Percentiles rank a stretch among this genome's conserved stretches.
These are phyloP conservation scores for Nakazawaea ernobii DNA, from an alignment of 805 yeast species.

Conservation along the genomic window DNA sequence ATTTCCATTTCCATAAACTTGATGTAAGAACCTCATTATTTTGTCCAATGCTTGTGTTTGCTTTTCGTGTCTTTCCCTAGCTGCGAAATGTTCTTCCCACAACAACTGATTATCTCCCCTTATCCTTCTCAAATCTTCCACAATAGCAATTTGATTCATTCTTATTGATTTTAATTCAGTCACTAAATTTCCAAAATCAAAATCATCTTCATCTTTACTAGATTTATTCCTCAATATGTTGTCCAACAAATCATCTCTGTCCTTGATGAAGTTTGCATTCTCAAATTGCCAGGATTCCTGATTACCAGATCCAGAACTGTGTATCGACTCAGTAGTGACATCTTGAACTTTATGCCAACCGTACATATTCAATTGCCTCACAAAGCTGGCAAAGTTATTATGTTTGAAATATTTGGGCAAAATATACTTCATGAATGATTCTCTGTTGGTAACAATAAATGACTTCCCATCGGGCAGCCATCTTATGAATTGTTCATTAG, in stretches of 20 bases:
- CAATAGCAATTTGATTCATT: constrained; percentile 70
- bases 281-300: constrained; percentile 91
- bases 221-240: constrained; percentile 74
- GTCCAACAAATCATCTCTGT: constrained; percentile 78
- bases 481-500: constrained; percentile 62
- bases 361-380: constrained; percentile 94
- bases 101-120: constrained; percentile 82
- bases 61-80: constrained; percentile 77
- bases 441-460: constrained; percentile 80
- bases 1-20: constrained; percentile 66
- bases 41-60: constrained; percentile 88
- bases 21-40: constrained; percentile 80
- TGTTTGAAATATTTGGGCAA: constrained; percentile 94
- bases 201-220: constrained; percentile 34
- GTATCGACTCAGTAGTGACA: constrained; percentile 67
- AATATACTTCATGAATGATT: constrained; percentile 74
- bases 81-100: constrained; percentile 84
- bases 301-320: constrained; percentile 25
- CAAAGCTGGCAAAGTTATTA: constrained; percentile 91
- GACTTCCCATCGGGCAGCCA: constrained; percentile 87
- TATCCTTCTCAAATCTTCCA: constrained; percentile 79
- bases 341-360: constrained; percentile 99
- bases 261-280: constrained; percentile 72
- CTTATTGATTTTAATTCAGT: constrained; percentile 73
- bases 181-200: constrained; percentile 49